Evolutionary conservation across 306 rosid genomes (phyloP), one percentile per base, ranked within the genome.

Genomic region (Pterocarpus santalinus): DNA sequence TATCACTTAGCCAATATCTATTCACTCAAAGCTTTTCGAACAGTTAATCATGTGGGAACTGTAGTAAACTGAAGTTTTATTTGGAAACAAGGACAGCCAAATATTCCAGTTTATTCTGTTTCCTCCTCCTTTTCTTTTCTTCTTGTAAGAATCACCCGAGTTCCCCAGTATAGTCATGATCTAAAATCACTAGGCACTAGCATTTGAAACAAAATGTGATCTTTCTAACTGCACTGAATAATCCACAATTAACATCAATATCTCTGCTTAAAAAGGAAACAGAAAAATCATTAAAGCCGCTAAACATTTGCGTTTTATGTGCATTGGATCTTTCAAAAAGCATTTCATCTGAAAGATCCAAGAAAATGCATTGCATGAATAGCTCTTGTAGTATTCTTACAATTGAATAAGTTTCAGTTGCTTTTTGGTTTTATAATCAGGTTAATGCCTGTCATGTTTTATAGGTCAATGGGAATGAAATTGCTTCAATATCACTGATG

Each of bases 381-480:
- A 73, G 67, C 41, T 81, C 77, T 43, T 35, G 52, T 35, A 57
- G 13, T 43, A 3, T 71, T 55, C 43, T 35, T 69, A 57, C 56
- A 38, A 52, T 58, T 71, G 65, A 64, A 56, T 7, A 17, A 36
- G n/a, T 81, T 63, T 58, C 55, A 44, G 76, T 28, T 62, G 30
- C 80, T 46, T 84, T 61, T 79, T 57, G 73, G 17, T 77, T 72
- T 64, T 70, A 52, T 36, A 71, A 32, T 77, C 77, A 78, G 49
- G 72, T 53, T 44, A 14, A 49, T 80, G 72, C 16, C 47, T 44
- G 63, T 69, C 74, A 87, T 72, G 65, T 78, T 86, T 83, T 87
- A 63, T 80, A 92, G 98, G 95, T 91, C 73, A 89, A 89, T 65
- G 95, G 87, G 76, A 70, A 86, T 75, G 95, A 94, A 90, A 72